Evolutionary conservation across 805 yeast species (phyloP).

Genomic region (Blastobotrys peoriensis): DNA sequence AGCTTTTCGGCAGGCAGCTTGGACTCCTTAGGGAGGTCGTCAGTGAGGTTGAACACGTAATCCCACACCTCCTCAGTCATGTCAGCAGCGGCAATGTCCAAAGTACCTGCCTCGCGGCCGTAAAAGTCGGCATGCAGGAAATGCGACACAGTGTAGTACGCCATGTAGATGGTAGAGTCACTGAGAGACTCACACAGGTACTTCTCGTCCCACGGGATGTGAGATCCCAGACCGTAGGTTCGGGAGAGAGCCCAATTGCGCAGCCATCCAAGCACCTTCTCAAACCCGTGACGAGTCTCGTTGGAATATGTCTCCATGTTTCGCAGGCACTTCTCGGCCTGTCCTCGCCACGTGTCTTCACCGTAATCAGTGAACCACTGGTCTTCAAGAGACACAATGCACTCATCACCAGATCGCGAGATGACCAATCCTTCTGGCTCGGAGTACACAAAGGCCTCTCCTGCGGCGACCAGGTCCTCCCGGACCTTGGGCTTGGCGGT

Average conservation of each 20-base stretch:
- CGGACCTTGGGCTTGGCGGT: constrained; percentile 82
- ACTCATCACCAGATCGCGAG: constrained; percentile 94
- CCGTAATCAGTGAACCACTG: constrained; percentile 99
- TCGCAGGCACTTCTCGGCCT: constrained; percentile 72
- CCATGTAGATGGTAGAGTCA: constrained; percentile 93
- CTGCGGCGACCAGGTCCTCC: constrained; percentile 68
- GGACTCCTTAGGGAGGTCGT: constrained; percentile 40
- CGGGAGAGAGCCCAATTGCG: constrained; percentile 98
- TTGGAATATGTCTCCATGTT: constrained; percentile 70
- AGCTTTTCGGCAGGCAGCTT: constrained; percentile 64
- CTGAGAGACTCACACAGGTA: constrained; percentile 91
- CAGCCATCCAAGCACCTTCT: constrained; percentile 91
- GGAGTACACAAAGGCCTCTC: constrained; percentile 80
- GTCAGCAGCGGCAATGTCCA: constrained; percentile 70
- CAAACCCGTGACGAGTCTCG: constrained; percentile 87
- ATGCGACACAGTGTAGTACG: constrained; percentile 87
- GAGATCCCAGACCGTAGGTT: constrained; percentile 92
- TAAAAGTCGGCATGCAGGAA: constrained; percentile 80
- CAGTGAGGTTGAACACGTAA: constrained; percentile 73
- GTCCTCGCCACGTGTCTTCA: constrained; percentile 81
- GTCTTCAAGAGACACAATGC: constrained; percentile 95
- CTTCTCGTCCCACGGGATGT: constrained; percentile 93
- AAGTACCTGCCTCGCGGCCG: constrained; percentile 69
- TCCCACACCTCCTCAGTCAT: constrained; percentile 93
- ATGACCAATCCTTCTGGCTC: constrained; percentile 90